Percentiles rank a stretch among this genome's conserved stretches.
Conservation (phyloP, 805 yeast genomes). For the Candida ortonii region DNA sequence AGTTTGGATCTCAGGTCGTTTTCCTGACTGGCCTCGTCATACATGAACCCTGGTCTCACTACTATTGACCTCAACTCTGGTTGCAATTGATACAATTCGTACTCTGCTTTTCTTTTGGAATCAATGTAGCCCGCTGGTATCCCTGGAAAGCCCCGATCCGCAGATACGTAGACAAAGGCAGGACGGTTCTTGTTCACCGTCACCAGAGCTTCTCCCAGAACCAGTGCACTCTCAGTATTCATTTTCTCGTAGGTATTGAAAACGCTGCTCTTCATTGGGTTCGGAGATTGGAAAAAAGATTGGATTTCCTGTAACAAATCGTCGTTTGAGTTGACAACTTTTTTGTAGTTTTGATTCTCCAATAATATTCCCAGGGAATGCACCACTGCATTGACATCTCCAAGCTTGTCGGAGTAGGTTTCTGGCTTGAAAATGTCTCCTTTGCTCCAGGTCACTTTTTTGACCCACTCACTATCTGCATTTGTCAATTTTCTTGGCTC, state of each 20-base stretch:
- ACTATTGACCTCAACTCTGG: slow-evolving; percentile 59
- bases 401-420: slow-evolving; percentile 48
- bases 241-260: slow-evolving; percentile 55
- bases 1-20: slow-evolving; percentile 40
- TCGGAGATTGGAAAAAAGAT: slow-evolving; percentile 47
- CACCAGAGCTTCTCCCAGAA: slow-evolving; percentile 55
- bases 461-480: slow-evolving; percentile 45
- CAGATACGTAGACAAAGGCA: slow-evolving; percentile 74
- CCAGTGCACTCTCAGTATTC: slow-evolving; percentile 67
- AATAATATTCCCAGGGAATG: slow-evolving; percentile 79
- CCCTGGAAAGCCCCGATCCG: slow-evolving; percentile 68
- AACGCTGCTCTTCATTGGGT: slow-evolving; percentile 56
- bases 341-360: slow-evolving; percentile 68
- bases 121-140: slow-evolving; percentile 69
- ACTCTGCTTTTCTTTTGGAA: slow-evolving; percentile 78
- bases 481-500: slow-evolving; percentile 39
- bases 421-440: slow-evolving; percentile 69
- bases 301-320: slow-evolving; percentile 34
- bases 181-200: slow-evolving; percentile 21
- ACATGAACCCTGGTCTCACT: slow-evolving; percentile 83
- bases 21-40: slow-evolving; percentile 42
- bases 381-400: slow-evolving; percentile 62
- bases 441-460: slow-evolving; percentile 59
- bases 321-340: slow-evolving; percentile 36
- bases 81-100: slow-evolving; percentile 39